Conservation (phyloP, 768 basidiomycete species). For the Russula abietina region DNA sequence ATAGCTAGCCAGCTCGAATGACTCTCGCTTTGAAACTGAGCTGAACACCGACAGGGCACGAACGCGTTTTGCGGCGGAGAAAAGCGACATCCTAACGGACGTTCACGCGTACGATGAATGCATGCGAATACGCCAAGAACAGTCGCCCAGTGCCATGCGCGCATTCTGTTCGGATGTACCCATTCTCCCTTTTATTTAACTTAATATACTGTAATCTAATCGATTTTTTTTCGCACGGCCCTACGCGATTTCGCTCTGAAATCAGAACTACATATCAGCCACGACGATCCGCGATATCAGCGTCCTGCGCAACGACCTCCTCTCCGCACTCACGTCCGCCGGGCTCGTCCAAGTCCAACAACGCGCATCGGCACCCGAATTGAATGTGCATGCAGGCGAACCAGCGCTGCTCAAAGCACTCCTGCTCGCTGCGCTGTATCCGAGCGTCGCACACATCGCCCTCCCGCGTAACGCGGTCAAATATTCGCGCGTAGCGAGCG, state of each 20-base stretch:
- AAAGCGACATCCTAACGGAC: conserved; percentile 84
- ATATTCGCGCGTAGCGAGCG: conserved; percentile 80
- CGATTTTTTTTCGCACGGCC: no score
- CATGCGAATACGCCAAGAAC: conserved; percentile 43
- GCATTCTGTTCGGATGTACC: conserved; percentile 67
- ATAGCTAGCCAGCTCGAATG: background rate
- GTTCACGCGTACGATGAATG: conserved; percentile 68
- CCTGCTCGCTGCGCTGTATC: conserved; percentile 83
- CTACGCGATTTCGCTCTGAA: background rate
- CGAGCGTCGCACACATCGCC: conserved; percentile 69
- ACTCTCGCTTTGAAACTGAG: background rate
- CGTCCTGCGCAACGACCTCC: conserved; percentile 71
- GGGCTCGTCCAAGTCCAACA: conserved; percentile 57
- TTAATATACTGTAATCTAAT: background rate
- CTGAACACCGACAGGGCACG: conserved; percentile 50
- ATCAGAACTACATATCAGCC: conserved; percentile 76
- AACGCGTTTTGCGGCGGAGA: conserved; percentile 56
- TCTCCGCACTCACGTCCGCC: conserved; percentile 58
- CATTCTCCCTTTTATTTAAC: background rate
- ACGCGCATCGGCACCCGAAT: conserved; percentile 40
- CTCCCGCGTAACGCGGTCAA: conserved; percentile 69
- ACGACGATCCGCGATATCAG: conserved; percentile 72
- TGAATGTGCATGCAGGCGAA: conserved; percentile 62
- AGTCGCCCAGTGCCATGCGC: conserved; percentile 41
- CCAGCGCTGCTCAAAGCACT: conserved; percentile 77